Percentiles rank a stretch among this genome's conserved stretches.
These are phyloP conservation scores for Metschnikowia noctiluminum DNA, from an alignment of 805 yeast species.

Conservation along the genomic window DNA sequence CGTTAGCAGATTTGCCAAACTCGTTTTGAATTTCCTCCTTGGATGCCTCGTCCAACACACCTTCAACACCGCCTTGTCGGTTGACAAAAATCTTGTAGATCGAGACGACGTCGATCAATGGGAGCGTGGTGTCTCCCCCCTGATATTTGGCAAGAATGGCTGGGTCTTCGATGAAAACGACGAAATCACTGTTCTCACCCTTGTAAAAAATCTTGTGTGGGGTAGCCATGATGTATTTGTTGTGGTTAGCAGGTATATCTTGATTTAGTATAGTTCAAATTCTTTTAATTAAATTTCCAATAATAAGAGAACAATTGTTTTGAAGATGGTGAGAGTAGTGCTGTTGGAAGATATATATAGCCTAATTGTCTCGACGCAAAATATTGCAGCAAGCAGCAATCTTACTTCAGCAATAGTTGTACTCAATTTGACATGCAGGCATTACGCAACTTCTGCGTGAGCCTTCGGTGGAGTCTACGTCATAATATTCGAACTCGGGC, in stretches of 20 bases:
- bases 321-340: too few species aligned
- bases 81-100: slow-evolving; percentile 63
- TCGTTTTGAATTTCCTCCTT: slow-evolving; percentile 60
- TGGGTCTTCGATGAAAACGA: slow-evolving; percentile 58
- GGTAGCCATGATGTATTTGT: too few species aligned
- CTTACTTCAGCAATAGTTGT: background rate
- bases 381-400: background rate
- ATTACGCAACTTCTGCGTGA: too few species aligned
- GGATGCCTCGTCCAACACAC: slow-evolving; percentile 70
- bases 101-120: slow-evolving; percentile 61
- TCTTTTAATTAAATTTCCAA: background rate
- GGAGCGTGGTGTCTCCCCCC: slow-evolving; percentile 50
- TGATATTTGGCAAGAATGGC: slow-evolving; percentile 47
- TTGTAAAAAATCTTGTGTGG: slow-evolving; percentile 59
- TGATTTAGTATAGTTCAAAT: background rate
- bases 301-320: background rate
- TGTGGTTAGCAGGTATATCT: background rate
- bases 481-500: too few species aligned
- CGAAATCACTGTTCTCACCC: slow-evolving; percentile 62
- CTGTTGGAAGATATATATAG: background rate
- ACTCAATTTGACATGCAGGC: too few species aligned
- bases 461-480: too few species aligned
- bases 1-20: slow-evolving; percentile 52
- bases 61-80: slow-evolving; percentile 66
- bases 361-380: background rate